Conservation (phyloP, 768 basidiomycete genomes). For the Tylopilus vinaceipallidus region DNA sequence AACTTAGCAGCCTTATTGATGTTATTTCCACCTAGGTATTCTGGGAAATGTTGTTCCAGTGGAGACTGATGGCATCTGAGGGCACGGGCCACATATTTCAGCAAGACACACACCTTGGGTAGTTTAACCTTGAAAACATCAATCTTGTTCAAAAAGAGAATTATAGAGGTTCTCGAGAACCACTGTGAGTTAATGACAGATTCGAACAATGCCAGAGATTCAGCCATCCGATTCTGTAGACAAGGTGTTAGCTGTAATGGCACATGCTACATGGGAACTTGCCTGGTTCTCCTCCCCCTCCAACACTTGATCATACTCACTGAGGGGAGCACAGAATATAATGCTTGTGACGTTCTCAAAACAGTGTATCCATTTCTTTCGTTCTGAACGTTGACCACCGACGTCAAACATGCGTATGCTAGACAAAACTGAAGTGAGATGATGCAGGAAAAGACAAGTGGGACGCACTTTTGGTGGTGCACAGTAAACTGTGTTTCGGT, state of each 20-base stretch:
- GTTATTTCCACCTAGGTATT: slow-evolving; percentile 85
- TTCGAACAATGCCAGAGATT: slow-evolving; percentile 74
- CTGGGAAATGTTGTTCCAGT: slow-evolving; percentile 78
- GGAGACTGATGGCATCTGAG: slow-evolving; percentile 47
- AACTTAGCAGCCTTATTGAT: slow-evolving; percentile 95
- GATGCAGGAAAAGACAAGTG: no score
- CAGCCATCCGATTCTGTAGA: slow-evolving; percentile 68
- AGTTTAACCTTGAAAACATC: slow-evolving; percentile 77
- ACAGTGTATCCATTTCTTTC: slow-evolving; percentile 82
- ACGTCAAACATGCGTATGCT: slow-evolving; percentile 77
- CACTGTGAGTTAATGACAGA: slow-evolving; percentile 77
- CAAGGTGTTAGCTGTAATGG: no score
- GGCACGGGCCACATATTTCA: no score
- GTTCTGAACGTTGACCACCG: slow-evolving; percentile 75
- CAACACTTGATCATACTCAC: slow-evolving; percentile 73
- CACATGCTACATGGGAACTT: not conserved
- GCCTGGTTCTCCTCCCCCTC: slow-evolving; percentile 51
- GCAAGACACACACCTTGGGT: slow-evolving; percentile 39
- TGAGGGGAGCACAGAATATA: slow-evolving; percentile 74
- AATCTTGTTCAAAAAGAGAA: slow-evolving; percentile 70
- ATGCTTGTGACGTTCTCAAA: slow-evolving; percentile 81
- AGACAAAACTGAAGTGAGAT: not conserved
- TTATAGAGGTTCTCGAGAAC: slow-evolving; percentile 67
- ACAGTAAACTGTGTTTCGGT: slow-evolving; percentile 81
- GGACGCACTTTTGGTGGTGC: slow-evolving; percentile 56